Evolutionary conservation across 2,329 filamentous ascomycete species (phyloP).

Genomic region (Endocalyx cinctus): DNA sequence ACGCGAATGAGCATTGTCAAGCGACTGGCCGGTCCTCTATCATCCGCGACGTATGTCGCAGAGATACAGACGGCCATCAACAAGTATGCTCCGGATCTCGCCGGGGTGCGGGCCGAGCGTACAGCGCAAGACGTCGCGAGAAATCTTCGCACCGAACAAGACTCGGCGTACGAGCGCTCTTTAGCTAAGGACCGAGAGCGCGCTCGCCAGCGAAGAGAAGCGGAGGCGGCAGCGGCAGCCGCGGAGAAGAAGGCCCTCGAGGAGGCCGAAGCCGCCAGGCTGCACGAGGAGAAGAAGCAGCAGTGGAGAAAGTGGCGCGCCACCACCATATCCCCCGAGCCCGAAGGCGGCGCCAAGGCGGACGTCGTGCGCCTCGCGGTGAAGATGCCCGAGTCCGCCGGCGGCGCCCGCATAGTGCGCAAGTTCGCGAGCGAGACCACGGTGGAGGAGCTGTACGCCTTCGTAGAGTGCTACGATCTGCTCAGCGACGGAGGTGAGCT

Average conservation of each 20-base stretch:
- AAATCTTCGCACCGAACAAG: constrained; percentile 79
- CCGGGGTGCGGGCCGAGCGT: constrained; percentile 68
- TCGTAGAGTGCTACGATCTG: constrained; percentile 83
- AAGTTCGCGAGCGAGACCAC: constrained; percentile 65
- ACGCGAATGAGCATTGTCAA: constrained; percentile 89
- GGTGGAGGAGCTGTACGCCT: constrained; percentile 89
- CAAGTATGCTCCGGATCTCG: constrained; percentile 71
- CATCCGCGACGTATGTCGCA: constrained; percentile 65
- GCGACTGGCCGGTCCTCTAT: constrained; percentile 68
- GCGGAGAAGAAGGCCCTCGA: constrained; percentile 59
- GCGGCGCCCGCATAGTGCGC: constrained; percentile 70
- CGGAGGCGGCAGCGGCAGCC: constrained; percentile 63
- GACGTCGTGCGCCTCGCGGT: constrained; percentile 68
- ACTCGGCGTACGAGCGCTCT: constrained; percentile 88
- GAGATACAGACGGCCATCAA: constrained; percentile 71
- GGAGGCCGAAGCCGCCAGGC: constrained; percentile 56
- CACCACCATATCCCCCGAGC: constrained; percentile 63
- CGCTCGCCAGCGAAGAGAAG: constrained; percentile 70
- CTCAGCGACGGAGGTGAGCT: constrained; percentile 33
- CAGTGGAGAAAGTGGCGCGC: constrained; percentile 83
- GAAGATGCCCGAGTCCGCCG: constrained; percentile 55
- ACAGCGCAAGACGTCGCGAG: constrained; percentile 78
- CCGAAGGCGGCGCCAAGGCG: constrained; percentile 45
- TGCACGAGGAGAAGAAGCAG: constrained; percentile 39
- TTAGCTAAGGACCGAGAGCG: constrained; percentile 84